Evolutionary conservation across 2,329 filamentous ascomycete genomes (phyloP).

Genomic region (Blastomyces emzantsi): DNA sequence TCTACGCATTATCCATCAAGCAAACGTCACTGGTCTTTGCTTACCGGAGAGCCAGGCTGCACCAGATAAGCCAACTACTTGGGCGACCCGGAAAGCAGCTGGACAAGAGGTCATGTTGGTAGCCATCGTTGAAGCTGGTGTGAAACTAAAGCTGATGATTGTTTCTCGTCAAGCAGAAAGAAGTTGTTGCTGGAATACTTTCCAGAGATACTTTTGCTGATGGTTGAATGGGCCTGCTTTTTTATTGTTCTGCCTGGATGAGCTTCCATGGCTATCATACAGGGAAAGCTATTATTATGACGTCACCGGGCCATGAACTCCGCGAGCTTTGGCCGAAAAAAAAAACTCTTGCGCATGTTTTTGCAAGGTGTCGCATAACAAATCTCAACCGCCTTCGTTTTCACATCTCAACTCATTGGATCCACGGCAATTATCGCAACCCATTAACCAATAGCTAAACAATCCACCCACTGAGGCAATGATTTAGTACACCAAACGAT

Average conservation of each 20-base stretch:
- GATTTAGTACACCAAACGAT: no score
- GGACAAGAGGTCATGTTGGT: constrained; percentile 2
- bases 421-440: neutral
- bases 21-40: neutral
- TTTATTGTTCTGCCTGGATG: neutral
- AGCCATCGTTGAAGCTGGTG: neutral
- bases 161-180: neutral
- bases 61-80: constrained; percentile 23
- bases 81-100: constrained; percentile 20
- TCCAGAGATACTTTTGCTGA: neutral
- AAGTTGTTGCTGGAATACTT: neutral
- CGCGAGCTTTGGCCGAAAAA: no score
- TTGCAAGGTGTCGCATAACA: no score
- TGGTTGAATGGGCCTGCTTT: neutral
- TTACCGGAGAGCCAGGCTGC: constrained; percentile 27
- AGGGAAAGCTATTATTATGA: neutral
- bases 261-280: neutral
- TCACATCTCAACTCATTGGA: neutral
- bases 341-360: no score
- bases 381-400: neutral
- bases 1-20: neutral
- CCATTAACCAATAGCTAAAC: no score
- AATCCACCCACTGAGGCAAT: no score
- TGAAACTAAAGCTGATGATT: neutral
- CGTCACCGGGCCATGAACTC: neutral